phyloP scores from a whole-genome alignment of 1,139 yeast species.

The Hanseniaspora uvarum region DNA sequence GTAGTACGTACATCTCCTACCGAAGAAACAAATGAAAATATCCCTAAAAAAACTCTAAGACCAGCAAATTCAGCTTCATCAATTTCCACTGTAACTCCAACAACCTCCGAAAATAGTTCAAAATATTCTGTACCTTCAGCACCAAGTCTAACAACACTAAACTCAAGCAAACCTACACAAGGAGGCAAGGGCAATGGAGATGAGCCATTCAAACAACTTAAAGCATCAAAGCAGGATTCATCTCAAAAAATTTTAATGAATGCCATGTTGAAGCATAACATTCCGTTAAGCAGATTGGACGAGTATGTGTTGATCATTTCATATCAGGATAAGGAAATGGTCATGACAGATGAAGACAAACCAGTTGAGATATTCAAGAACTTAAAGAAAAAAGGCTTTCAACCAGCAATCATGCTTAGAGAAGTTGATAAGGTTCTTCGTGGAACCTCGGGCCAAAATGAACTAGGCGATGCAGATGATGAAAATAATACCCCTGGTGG shows the following conservation, averaged over 20 bases:
- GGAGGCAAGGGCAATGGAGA: constrained; percentile 16
- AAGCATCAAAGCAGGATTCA: constrained; percentile 87
- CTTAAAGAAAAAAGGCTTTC: constrained; percentile 73
- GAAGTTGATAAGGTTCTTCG: constrained; percentile 48
- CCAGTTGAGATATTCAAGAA: constrained; percentile 86
- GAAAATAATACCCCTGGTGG: constrained; percentile 33
- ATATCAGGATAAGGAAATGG: constrained; percentile 82
- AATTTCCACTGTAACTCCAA: neutral
- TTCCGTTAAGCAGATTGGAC: constrained; percentile 74
- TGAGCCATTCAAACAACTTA: constrained; percentile 74
- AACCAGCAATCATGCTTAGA: constrained; percentile 87
- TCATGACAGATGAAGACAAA: constrained; percentile 71
- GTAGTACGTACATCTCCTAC: neutral
- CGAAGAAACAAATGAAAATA: neutral
- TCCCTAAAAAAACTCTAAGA: neutral
- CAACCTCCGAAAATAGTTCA: neutral
- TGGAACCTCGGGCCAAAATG: neutral
- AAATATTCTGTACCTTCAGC: constrained; percentile 1
- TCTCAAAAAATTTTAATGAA: constrained; percentile 81
- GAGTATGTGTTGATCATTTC: constrained; percentile 83
- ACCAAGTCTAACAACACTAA: constrained; percentile 6
- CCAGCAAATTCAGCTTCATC: neutral
- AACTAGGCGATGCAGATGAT: constrained; percentile 23
- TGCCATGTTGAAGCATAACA: constrained; percentile 77
- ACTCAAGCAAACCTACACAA: neutral